Conservation (phyloP, 192 early-diverging fungal species). For the Backusella circina region DNA sequence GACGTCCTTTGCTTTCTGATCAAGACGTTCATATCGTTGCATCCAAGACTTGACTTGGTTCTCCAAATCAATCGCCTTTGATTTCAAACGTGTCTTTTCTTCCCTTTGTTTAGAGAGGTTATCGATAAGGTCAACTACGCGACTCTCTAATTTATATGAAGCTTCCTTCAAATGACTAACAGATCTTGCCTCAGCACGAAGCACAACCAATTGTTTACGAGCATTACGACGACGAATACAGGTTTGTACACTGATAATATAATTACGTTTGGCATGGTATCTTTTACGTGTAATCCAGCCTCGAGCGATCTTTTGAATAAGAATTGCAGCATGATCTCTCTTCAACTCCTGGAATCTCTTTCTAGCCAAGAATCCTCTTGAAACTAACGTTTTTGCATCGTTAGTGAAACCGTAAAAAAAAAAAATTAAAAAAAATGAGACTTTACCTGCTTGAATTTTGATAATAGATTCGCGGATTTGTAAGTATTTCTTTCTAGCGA, state of each 20-base stretch:
- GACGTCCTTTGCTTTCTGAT: conserved; percentile 51
- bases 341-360: conserved; percentile 43
- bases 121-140: conserved; percentile 93
- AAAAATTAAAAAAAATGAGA: neutral
- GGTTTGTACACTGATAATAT: conserved; percentile 82
- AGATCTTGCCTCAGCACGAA: conserved; percentile 83
- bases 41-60: conserved; percentile 60
- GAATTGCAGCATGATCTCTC: conserved; percentile 69
- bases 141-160: conserved; percentile 91
- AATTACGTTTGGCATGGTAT: conserved; percentile 48
- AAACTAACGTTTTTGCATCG: conserved; percentile 8
- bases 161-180: conserved; percentile 93
- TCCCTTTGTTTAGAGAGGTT: conserved; percentile 59
- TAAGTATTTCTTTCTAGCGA: conserved; percentile 47
- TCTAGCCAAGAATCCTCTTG: conserved; percentile 70
- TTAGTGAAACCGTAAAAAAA: neutral
- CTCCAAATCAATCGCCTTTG: conserved; percentile 37
- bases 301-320: conserved; percentile 74
- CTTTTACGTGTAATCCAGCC: conserved; percentile 58
- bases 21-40: conserved; percentile 70
- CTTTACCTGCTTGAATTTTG: conserved; percentile 55
- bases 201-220: conserved; percentile 58
- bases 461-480: conserved; percentile 46
- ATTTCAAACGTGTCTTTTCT: conserved; percentile 62
- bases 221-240: conserved; percentile 75